phyloP scores from a whole-genome alignment of 495 filamentous ascomycete genomes.

The Monascus purpureus region DNA sequence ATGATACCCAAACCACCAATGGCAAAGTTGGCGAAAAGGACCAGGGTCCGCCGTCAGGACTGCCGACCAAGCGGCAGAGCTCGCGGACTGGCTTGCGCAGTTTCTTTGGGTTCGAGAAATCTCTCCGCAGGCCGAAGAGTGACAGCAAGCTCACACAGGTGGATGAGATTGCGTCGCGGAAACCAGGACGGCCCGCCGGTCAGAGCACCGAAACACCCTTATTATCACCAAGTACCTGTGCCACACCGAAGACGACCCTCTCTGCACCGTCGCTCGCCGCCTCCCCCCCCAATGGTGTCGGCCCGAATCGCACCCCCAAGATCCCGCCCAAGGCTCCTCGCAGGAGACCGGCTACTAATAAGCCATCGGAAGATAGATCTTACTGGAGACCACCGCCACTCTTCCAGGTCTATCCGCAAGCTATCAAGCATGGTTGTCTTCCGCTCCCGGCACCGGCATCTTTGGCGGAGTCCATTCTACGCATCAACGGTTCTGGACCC shows the following conservation, averaged over 20 bases:
- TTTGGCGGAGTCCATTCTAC: slow-evolving; percentile 47
- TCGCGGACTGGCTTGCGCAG: slow-evolving; percentile 28
- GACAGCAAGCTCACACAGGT: slow-evolving; percentile 23
- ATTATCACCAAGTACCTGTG: slow-evolving; percentile 11
- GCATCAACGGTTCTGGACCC: slow-evolving; percentile 32
- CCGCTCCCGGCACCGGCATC: slow-evolving; percentile 32
- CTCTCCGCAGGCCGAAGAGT: slow-evolving; percentile 9
- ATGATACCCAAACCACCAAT: slow-evolving; percentile 18
- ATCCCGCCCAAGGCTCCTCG: slow-evolving; percentile 13
- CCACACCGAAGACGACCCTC: slow-evolving; percentile 14
- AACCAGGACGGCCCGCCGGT: slow-evolving; percentile 4
- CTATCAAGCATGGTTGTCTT: slow-evolving; percentile 44
- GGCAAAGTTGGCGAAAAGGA: slow-evolving; percentile 14
- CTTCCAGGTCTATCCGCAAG: slow-evolving; percentile 84
- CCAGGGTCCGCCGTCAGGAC: slow-evolving; percentile 20
- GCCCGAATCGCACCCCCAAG: slow-evolving; percentile 7
- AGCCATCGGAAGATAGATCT: slow-evolving; percentile 11
- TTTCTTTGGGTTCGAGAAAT: slow-evolving; percentile 27
- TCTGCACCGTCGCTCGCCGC: slow-evolving; percentile 14
- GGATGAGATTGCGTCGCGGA: slow-evolving; percentile 12
- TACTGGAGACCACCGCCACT: slow-evolving; percentile 70
- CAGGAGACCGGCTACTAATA: slow-evolving; percentile 9
- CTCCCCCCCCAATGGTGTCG: slow-evolving; percentile 13
- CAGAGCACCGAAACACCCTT: slow-evolving; percentile 7
- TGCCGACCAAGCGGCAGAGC: slow-evolving; percentile 20